Evolutionary conservation across 2,329 filamentous ascomycete species (phyloP).

Genomic region (Pestalotiopsis sp.): DNA sequence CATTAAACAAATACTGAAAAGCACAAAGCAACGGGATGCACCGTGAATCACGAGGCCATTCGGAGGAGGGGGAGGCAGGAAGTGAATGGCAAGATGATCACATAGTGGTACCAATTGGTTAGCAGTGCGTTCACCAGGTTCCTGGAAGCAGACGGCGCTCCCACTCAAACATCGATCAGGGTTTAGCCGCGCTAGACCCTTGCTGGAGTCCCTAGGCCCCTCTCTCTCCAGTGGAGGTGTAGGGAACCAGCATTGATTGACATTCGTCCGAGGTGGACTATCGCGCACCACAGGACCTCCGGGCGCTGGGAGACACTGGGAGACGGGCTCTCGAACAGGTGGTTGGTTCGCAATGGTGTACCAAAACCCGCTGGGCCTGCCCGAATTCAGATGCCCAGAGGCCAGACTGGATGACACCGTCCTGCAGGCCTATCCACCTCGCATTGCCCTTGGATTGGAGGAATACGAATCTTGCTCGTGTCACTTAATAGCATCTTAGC

Average conservation of each 20-base stretch:
- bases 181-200: conserved; percentile 6
- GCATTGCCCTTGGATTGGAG: conserved; percentile 5
- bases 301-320: neutral
- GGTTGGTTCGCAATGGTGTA: neutral
- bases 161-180: neutral
- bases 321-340: neutral
- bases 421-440: neutral
- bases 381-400: neutral
- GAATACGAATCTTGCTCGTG: conserved; percentile 10
- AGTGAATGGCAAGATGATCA: neutral
- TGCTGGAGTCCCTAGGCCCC: neutral
- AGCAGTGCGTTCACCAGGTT: neutral
- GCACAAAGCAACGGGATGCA: neutral
- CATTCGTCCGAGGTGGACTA: neutral
- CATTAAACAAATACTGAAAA: neutral
- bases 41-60: neutral
- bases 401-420: neutral
- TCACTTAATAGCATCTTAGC: neutral
- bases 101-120: neutral
- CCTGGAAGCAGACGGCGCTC: neutral
- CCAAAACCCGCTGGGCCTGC: neutral
- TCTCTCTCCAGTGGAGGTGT: neutral
- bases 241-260: neutral
- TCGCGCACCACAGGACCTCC: neutral
- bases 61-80: conserved; percentile 1